These are phyloP conservation scores for Talaromyces wortmannii DNA, from an alignment of 495 filamentous ascomycete genomes.

Conservation along the genomic window DNA sequence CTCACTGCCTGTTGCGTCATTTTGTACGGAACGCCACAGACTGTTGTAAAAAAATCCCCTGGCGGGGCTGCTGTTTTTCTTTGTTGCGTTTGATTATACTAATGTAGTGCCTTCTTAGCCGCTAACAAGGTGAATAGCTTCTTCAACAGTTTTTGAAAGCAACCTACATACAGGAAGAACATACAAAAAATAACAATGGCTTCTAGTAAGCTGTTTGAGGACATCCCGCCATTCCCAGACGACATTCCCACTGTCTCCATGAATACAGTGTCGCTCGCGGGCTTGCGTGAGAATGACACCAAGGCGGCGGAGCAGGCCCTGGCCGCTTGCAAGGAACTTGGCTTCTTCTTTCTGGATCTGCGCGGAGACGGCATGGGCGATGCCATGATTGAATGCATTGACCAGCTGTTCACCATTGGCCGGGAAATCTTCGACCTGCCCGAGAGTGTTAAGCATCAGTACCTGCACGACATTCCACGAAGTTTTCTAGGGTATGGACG, in stretches of 20 bases:
- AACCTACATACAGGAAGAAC: neutral
- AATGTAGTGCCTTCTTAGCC: neutral
- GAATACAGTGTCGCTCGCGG: conserved; percentile 5
- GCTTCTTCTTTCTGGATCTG: conserved; percentile 20
- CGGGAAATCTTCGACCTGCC: conserved; percentile 8
- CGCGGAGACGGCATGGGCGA: conserved; percentile 7
- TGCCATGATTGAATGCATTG: conserved; percentile 11
- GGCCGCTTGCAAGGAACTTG: conserved; percentile 11
- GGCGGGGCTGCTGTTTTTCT: neutral
- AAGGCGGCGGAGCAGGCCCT: conserved; percentile 4
- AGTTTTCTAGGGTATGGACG: neutral
- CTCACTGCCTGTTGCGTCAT: neutral
- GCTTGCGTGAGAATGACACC: conserved; percentile 7
- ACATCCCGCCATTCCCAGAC: neutral
- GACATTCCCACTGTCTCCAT: neutral
- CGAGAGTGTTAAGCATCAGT: conserved; percentile 3
- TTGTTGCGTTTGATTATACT: neutral
- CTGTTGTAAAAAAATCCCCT: neutral
- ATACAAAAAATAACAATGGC: neutral
- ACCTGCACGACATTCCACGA: neutral
- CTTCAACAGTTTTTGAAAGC: neutral
- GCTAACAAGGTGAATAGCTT: neutral
- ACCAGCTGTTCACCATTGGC: conserved; percentile 6
- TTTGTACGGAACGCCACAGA: neutral
- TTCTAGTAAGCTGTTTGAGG: neutral